Evolutionary conservation across 495 filamentous ascomycete genomes (phyloP).

Genomic region (Lichenothelia convexa): DNA sequence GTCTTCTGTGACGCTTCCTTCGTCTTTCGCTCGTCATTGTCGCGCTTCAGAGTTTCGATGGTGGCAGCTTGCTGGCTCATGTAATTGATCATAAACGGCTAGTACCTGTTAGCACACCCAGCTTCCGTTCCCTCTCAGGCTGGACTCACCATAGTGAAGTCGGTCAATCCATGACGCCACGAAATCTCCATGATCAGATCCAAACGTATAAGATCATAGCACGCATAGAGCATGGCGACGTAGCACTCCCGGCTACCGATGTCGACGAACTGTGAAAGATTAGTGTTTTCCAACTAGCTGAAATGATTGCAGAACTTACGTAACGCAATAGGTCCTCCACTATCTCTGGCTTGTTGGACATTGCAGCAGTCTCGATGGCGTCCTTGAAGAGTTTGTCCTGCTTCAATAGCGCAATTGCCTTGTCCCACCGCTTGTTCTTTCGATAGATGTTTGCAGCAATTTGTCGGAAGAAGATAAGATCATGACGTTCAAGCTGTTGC

Average conservation of each 20-base stretch:
- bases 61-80: conserved; percentile 76
- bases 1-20: conserved; percentile 72
- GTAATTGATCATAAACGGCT: conserved; percentile 97
- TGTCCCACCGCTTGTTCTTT: conserved; percentile 99
- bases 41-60: conserved; percentile 70
- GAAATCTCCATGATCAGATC: conserved; percentile 88
- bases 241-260: conserved; percentile 99
- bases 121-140: neutral
- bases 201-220: conserved; percentile 90
- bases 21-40: conserved; percentile 93
- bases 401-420: conserved; percentile 96
- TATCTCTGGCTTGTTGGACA: conserved; percentile 74
- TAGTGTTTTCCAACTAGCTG: neutral
- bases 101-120: conserved; percentile 8
- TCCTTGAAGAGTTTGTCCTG: conserved; percentile 99
- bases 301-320: conserved; percentile 41
- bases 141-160: conserved; percentile 69
- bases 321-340: conserved; percentile 93
- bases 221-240: conserved; percentile 96
- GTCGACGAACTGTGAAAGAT: conserved; percentile 66
- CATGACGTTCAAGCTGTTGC: conserved; percentile 83
- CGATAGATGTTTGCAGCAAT: conserved; percentile 97
- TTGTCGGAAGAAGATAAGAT: conserved; percentile 97
- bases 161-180: conserved; percentile 85
- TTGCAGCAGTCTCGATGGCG: conserved; percentile 96